Evolutionary conservation across 176 grass and related monocot genomes (phyloP), one percentile per base, ranked within the genome.

Genomic region (Phoenix roebelenii): DNA sequence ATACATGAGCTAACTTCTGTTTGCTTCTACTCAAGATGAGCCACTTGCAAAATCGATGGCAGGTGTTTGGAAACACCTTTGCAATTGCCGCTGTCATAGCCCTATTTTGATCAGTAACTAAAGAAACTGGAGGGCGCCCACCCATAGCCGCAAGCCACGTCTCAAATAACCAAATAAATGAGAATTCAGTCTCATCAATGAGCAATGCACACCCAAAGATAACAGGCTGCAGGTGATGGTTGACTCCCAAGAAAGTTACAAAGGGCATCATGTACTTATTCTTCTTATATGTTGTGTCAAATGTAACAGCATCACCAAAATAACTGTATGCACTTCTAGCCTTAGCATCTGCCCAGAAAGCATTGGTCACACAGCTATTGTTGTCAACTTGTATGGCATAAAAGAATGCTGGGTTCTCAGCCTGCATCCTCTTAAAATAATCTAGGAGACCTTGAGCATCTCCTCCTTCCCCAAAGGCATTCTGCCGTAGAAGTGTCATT

Each of bases 231-330:
- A 97, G 69, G 76, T 97, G 92, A 82, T 97, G 92, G 51, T 88
- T 97, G 50, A 97, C 57, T 56, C 92, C 87, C 16, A 84, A 87
- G 58, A 97, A 91, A 60, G 76, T 82, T 49, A 91, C 80, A 62
- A 91, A 84, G 12, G 92, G 92, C 80, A 87, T 79, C 87, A 88
- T 87, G 61, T 90, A 71, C 75, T 88, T 97, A 64, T 82, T 91
- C 78, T 91, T 89, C 69, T 85, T 97, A 59, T 87, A 88, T 25
- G 92, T 79, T 16, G 83, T 97, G 58, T 97, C 92, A 23, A 97
- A 91, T 12, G 69, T 85, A 14, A 96, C 48, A 60, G 74, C 83
- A 82, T 96, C 87, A 24, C 87, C 92, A 51, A 96, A 96, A 73
- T 85, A 59, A 23, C 58, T 50, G 67, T 97, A 91, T 26, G 72